phyloP scores from a whole-genome alignment of 352 stramenopile species.

The Blastocystis hominis region DNA sequence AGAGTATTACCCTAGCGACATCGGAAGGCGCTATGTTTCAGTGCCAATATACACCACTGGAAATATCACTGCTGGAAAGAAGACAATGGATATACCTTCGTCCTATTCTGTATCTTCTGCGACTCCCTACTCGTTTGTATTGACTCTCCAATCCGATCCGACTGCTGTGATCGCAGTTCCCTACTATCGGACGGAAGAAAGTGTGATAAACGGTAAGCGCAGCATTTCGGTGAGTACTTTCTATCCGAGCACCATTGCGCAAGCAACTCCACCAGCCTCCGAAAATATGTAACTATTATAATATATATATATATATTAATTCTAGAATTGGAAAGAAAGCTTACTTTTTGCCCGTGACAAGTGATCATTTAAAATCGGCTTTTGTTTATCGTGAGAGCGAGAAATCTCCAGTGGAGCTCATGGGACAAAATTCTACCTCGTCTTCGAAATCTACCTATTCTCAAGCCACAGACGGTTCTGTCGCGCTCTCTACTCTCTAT shows the following conservation, averaged over 20 bases:
- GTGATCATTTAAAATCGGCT: not conserved
- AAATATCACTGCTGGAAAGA: not conserved
- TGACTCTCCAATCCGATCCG: slow-evolving; percentile 21
- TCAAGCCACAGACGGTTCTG: not conserved
- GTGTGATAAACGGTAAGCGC: not conserved
- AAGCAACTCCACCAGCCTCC: not conserved
- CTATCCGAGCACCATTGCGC: not conserved
- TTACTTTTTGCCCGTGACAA: not conserved
- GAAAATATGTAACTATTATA: not conserved
- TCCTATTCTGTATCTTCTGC: not conserved
- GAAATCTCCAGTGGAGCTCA: not conserved
- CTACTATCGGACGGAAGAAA: not conserved
- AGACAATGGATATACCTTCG: not conserved
- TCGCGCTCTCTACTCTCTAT: not conserved
- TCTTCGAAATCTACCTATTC: not conserved
- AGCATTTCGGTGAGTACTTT: not conserved
- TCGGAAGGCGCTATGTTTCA: not conserved
- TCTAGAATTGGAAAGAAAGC: slow-evolving; percentile 7
- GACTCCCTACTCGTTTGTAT: not conserved
- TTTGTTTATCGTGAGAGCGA: not conserved
- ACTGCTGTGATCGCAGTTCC: slow-evolving; percentile 13
- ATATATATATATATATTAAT: not conserved
- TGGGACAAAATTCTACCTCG: not conserved
- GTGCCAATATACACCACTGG: slow-evolving; percentile 9
- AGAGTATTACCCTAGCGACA: not conserved